Percentiles rank a stretch among this genome's conserved stretches.
phyloP scores from a whole-genome alignment of 208 protist species.

The Wallacemonas sp. region DNA sequence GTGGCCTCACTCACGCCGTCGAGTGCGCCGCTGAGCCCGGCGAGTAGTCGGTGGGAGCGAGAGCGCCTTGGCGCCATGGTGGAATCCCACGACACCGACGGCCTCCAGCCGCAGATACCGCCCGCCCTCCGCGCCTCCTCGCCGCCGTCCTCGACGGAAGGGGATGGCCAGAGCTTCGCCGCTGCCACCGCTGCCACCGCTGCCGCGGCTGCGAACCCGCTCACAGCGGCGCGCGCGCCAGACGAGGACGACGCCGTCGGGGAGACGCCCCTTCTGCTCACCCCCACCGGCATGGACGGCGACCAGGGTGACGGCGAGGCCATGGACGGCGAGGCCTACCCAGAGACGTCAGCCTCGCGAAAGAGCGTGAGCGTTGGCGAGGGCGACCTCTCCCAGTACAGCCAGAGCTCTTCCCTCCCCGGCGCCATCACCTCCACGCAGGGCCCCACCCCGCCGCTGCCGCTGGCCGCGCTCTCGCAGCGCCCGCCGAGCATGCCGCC shows the following conservation, averaged over 20 bases:
- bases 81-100: not conserved
- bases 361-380: not conserved
- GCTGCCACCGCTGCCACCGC: not conserved
- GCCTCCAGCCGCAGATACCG: not conserved
- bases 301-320: not conserved
- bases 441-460: not conserved
- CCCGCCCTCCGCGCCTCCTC: not conserved
- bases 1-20: slow-evolving; percentile 7
- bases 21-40: not conserved
- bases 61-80: not conserved
- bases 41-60: not conserved
- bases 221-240: not conserved
- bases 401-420: not conserved
- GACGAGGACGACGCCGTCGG: not conserved
- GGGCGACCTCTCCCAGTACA: not conserved
- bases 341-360: not conserved
- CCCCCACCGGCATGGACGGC: not conserved
- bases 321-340: not conserved
- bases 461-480: not conserved
- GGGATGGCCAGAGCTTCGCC: not conserved
- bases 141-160: not conserved
- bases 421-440: not conserved
- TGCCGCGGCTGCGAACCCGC: not conserved
- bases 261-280: no score
- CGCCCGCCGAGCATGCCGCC: no score